Evolutionary conservation across 176 grass and related monocot species (phyloP).

Genomic region (Thalia dealbata): DNA sequence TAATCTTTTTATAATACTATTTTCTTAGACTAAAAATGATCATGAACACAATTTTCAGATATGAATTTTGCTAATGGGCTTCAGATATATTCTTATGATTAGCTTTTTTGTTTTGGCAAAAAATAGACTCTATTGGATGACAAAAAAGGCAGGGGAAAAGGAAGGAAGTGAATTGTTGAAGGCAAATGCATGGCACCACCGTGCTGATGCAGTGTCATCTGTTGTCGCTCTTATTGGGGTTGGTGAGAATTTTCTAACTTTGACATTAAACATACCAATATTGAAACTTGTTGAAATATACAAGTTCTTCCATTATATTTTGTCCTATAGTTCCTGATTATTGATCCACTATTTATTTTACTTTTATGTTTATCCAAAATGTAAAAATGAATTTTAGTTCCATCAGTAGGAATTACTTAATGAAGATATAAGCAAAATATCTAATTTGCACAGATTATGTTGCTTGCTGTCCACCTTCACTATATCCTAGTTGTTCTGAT

Average conservation of each 20-base stretch:
- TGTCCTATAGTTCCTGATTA: neutral
- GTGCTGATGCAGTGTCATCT: slow-evolving; percentile 86
- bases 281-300: neutral
- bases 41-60: neutral
- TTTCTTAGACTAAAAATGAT: neutral
- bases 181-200: slow-evolving; percentile 98
- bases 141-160: slow-evolving; percentile 80
- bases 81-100: neutral
- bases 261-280: neutral
- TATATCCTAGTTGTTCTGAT: no score
- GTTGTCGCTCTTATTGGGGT: slow-evolving; percentile 81
- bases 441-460: no score
- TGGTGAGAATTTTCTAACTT: slow-evolving; percentile 45
- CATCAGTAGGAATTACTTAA: no score
- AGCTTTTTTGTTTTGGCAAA: slow-evolving; percentile 7
- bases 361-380: neutral
- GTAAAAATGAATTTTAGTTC: no score
- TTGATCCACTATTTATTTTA: neutral
- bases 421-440: no score
- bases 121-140: slow-evolving; percentile 73
- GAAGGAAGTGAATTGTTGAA: slow-evolving; percentile 92
- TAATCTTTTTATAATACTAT: neutral
- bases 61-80: neutral
- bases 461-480: no score
- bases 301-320: neutral